A percentile compares a stretch with the other conserved stretches of the same genome.
These are phyloP conservation scores for Aspergillus niger DNA, from an alignment of 2,329 filamentous ascomycete genomes.

Conservation along the genomic window DNA sequence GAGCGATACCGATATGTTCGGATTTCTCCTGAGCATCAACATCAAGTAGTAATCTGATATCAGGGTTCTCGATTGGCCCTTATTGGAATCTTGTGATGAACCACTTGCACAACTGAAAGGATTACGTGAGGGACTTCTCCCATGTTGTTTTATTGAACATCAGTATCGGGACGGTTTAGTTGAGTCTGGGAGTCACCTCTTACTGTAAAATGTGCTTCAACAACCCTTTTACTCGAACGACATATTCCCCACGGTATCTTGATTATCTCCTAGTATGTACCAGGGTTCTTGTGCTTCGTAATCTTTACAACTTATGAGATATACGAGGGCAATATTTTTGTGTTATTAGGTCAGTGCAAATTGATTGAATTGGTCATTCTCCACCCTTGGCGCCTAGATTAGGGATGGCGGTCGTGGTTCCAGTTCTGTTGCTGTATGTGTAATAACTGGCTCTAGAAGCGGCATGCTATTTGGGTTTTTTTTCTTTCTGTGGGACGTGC, in stretches of 20 bases:
- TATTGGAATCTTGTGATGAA: neutral
- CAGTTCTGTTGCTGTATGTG: neutral
- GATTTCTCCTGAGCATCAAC: too few species aligned
- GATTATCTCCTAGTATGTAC: neutral
- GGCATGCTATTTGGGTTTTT: neutral
- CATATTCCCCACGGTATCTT: neutral
- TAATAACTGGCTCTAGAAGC: neutral
- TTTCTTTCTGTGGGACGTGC: neutral
- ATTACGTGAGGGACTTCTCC: too few species aligned
- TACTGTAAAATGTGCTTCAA: neutral
- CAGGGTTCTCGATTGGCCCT: too few species aligned
- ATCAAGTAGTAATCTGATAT: too few species aligned
- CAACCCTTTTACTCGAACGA: neutral
- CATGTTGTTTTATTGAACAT: too few species aligned
- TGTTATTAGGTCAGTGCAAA: neutral
- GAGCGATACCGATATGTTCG: too few species aligned
- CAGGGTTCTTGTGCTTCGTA: too few species aligned
- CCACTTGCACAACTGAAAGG: too few species aligned
- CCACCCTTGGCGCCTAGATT: neutral
- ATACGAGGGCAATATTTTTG: neutral
- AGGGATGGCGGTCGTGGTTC: neutral
- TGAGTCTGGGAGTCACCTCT: neutral
- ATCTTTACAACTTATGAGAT: neutral
- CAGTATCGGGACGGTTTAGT: too few species aligned
- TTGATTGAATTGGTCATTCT: neutral